Base-by-base conservation (phyloP, 495 filamentous ascomycete genomes). In the Tuber microsphaerosporum region DNA sequence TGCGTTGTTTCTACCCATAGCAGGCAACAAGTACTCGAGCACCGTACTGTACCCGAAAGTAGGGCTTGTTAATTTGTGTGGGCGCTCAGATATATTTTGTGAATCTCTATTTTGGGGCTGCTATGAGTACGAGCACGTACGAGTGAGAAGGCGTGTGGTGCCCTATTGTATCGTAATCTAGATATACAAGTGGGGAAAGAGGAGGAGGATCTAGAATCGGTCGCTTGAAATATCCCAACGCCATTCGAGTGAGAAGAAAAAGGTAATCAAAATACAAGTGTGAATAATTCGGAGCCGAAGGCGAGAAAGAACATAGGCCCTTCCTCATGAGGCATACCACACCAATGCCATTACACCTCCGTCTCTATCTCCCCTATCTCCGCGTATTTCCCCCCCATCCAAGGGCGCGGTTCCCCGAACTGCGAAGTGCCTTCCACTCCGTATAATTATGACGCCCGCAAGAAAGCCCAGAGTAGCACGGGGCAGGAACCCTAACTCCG, bases 301-400 rank as follows among this genome's bases (percentile, higher is more conserved):
- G 56, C 56, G 26, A 17, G 34, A 65, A 34, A 34, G n/a, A 65
- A 34, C 26, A 65, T 34, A 34, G 56, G 26, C 14, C 56, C 26
- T 65, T 34, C 31, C 56, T 65, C 26, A 34, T 65, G 26, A 65
- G 26, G 56, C 26, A 65, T 65, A 65, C 5, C 12, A 31, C 56
- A 65, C 56, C n/a, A 65, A 65, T 65, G 12, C 14, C 10, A 65
- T 16, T 16, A 19, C 56, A 65, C 6, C 26, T 34, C 31, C 26
- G 56, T 10, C 56, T 65, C 26, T 65, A 34, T 65, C 26, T 31
- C 9, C 48, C 48, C 51, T 61, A 31, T 61, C 51, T 6, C 51
- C 51, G 9, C n/a, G 70, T 65, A n/a, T 71, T 37, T n/a, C 73
- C 46, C 1, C 77, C 77, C 76, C 73, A 79, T 43, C 65, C 73